Conservation (phyloP, 164 flowering plant genomes). For the Stephania cephalantha region DNA sequence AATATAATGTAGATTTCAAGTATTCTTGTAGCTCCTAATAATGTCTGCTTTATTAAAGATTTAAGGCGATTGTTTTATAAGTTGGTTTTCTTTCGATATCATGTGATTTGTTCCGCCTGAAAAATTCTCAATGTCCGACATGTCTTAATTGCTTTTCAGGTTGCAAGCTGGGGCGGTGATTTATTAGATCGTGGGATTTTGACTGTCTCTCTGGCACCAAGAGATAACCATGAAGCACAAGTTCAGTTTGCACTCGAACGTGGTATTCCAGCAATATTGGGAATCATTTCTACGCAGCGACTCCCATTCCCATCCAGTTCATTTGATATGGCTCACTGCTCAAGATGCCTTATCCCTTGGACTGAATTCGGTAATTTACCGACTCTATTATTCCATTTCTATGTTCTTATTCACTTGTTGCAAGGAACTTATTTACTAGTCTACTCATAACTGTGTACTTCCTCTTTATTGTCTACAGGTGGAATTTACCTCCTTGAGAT, state of each 20-base stretch:
- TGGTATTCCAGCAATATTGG: constrained; percentile 97
- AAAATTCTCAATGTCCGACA: background rate
- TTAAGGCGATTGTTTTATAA: background rate
- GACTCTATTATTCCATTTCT: background rate
- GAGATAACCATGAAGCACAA: constrained; percentile 99
- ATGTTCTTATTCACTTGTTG: background rate
- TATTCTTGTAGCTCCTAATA: background rate
- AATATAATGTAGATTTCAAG: background rate
- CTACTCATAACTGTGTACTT: background rate
- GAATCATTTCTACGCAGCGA: constrained; percentile 90
- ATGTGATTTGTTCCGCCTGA: background rate
- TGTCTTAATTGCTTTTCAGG: constrained; percentile 34
- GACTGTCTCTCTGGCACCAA: constrained; percentile 94
- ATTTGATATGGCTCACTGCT: constrained; percentile 99
- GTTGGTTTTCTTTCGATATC: background rate
- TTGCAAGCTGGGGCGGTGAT: constrained; percentile 99
- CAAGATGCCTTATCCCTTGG: constrained; percentile 99
- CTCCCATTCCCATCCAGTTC: constrained; percentile 97
- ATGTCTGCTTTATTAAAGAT: background rate
- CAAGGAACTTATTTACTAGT: background rate
- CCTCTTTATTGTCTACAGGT: constrained; percentile 39
- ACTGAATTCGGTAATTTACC: constrained; percentile 78
- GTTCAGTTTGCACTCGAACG: constrained; percentile 98
- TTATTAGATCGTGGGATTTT: constrained; percentile 79
- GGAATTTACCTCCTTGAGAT: constrained; percentile 91